These are phyloP conservation scores for Penicillium verhagenii DNA, from an alignment of 495 filamentous ascomycete genomes.

Conservation along the genomic window DNA sequence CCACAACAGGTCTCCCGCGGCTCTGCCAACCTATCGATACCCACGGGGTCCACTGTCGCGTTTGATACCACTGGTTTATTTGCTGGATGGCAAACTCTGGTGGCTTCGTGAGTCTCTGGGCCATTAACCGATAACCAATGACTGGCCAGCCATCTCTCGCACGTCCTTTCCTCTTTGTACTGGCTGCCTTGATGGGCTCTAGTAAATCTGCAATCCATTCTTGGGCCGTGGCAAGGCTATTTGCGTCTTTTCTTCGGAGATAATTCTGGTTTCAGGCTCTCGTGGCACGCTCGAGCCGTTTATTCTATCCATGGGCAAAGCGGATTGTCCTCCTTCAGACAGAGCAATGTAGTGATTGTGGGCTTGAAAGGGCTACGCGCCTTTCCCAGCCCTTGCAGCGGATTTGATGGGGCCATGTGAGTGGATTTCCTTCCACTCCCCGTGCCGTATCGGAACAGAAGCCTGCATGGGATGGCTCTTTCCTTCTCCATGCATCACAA, in stretches of 20 bases:
- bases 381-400: not conserved
- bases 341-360: not conserved
- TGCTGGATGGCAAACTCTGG: not conserved
- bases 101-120: not conserved
- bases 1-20: slow-evolving; percentile 11
- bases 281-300: not conserved
- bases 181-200: not conserved
- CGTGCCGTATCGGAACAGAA: not conserved
- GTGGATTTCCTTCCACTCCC: not conserved
- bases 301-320: not conserved
- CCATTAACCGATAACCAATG: slow-evolving; percentile 1
- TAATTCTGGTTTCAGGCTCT: not conserved
- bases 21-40: slow-evolving; percentile 15
- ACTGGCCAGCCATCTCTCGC: not conserved
- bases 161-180: slow-evolving; percentile 2
- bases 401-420: not conserved
- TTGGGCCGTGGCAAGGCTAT: not conserved
- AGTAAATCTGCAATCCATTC: not conserved
- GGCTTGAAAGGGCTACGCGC: not conserved
- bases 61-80: slow-evolving; percentile 10
- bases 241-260: not conserved
- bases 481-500: slow-evolving; percentile 6
- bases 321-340: not conserved
- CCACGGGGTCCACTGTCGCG: slow-evolving; percentile 4
- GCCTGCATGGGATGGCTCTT: slow-evolving; percentile 4